These are phyloP conservation scores for Hypoxylon sp. DNA, from an alignment of 2,329 filamentous ascomycete species.

Conservation along the genomic window DNA sequence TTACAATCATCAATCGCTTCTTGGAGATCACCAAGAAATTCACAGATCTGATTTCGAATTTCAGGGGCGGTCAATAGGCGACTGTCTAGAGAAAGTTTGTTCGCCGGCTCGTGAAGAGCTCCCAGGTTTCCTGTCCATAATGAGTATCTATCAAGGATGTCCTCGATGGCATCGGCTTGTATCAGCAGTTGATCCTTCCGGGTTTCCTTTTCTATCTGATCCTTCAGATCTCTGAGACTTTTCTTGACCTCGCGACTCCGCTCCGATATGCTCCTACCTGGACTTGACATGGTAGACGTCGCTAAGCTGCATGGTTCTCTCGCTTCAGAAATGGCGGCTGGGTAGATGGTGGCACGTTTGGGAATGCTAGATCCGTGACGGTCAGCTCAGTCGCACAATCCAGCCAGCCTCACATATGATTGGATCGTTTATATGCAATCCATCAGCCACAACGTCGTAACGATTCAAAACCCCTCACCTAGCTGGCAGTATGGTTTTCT, in stretches of 20 bases:
- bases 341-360: neutral
- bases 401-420: neutral
- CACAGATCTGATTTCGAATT: slow-evolving; percentile 7
- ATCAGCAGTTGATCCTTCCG: neutral
- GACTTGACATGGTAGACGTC: neutral
- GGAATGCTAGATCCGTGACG: too few species aligned
- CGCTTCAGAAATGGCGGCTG: neutral
- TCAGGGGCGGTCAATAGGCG: neutral
- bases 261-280: slow-evolving; percentile 1
- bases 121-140: slow-evolving; percentile 13
- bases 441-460: neutral
- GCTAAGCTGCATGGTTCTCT: neutral
- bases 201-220: neutral
- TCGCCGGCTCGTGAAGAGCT: slow-evolving; percentile 4
- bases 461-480: neutral
- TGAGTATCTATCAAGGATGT: slow-evolving; percentile 4
- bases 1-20: slow-evolving; percentile 18
- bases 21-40: slow-evolving; percentile 12
- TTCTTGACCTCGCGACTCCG: neutral
- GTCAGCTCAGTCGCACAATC: neutral
- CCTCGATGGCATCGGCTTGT: neutral
- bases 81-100: slow-evolving; percentile 7
- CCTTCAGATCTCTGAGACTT: neutral
- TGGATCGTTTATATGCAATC: neutral
- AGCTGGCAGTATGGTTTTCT: neutral